A percentile compares a stretch with the other conserved stretches of the same genome.
Conservation (phyloP, 306 rosid genomes). For the Herpetospermum pedunculosum region DNA sequence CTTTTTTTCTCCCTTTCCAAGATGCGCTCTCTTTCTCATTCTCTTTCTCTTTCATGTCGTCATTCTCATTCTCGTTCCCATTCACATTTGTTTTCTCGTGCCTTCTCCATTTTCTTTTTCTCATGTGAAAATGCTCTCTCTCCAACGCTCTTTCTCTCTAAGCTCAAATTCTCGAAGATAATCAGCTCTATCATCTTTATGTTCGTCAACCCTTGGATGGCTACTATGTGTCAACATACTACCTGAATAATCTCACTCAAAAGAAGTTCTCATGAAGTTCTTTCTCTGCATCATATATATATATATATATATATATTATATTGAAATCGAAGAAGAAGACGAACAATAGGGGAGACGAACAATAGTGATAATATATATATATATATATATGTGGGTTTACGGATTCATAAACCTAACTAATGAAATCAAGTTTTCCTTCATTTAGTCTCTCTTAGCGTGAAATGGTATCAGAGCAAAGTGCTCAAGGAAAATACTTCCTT, state of each 20-base stretch:
- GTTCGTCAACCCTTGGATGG: slow-evolving; percentile 49
- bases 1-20: slow-evolving; percentile 79
- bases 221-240: slow-evolving; percentile 42
- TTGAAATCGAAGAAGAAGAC: no score
- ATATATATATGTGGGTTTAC: no score
- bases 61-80: slow-evolving; percentile 5
- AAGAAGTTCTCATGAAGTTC: slow-evolving; percentile 63
- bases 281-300: slow-evolving; percentile 81
- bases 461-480: no score
- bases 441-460: no score
- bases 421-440: no score
- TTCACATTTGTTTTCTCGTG: slow-evolving; percentile 51
- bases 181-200: slow-evolving; percentile 80
- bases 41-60: slow-evolving; percentile 55
- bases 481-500: no score
- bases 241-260: slow-evolving; percentile 60
- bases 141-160: slow-evolving; percentile 87
- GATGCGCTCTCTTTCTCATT: slow-evolving; percentile 59
- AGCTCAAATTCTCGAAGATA: slow-evolving; percentile 89
- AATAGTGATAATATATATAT: no score
- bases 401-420: no score
- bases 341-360: no score
- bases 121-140: slow-evolving; percentile 84
- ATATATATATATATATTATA: no score
- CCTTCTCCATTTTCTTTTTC: slow-evolving; percentile 85